These are phyloP conservation scores for Heterobasidion annosum DNA, from an alignment of 1,284 basidiomycete genomes.

Conservation along the genomic window DNA sequence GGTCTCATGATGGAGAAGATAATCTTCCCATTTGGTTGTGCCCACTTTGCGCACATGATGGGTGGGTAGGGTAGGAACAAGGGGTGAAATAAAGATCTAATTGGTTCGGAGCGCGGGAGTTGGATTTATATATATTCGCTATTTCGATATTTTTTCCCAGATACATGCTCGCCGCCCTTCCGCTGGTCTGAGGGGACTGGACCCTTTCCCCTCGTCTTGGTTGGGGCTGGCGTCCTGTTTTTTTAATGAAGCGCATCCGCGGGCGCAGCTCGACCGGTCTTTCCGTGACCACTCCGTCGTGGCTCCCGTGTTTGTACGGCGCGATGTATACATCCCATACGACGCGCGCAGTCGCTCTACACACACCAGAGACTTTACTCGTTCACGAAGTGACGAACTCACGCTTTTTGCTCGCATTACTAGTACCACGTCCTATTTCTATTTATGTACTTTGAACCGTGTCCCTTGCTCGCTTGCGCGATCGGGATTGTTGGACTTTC, in stretches of 20 bases:
- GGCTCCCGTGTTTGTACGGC: no score
- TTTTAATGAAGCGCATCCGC: background rate
- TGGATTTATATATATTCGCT: conserved; percentile 1
- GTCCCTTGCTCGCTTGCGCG: no score
- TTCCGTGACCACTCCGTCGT: no score
- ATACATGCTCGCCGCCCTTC: background rate
- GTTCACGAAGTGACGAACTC: no score
- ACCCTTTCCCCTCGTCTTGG: background rate
- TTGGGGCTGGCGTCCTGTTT: background rate
- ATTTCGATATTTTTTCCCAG: background rate
- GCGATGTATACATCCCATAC: no score
- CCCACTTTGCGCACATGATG: background rate
- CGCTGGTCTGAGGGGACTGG: background rate
- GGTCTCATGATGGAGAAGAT: background rate
- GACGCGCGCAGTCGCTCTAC: no score
- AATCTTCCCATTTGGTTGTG: background rate
- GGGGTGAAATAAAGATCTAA: background rate
- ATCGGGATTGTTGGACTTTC: background rate
- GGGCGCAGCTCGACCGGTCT: no score
- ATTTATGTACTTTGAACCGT: no score
- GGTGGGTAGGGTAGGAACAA: background rate
- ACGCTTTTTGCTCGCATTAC: no score
- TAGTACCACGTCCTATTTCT: no score
- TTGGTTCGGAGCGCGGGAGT: background rate
- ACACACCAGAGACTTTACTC: no score